Percentiles rank a stretch among this genome's conserved stretches.
Evolutionary conservation across 176 grass and related monocot species (phyloP).

Genomic region (Luzula sylvatica): DNA sequence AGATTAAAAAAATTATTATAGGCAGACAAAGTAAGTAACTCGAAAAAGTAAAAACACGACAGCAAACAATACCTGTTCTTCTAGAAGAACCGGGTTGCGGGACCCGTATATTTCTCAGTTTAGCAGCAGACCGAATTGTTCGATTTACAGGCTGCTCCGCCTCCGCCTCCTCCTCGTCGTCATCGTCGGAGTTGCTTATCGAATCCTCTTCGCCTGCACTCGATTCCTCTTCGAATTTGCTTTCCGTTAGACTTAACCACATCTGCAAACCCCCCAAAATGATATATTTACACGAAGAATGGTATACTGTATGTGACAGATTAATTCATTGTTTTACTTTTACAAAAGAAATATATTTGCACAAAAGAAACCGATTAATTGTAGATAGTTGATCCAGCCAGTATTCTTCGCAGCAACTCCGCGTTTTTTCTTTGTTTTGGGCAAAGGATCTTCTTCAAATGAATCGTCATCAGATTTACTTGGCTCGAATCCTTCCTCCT

Average conservation of each 20-base stretch:
- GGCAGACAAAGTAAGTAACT: too few relatives aligned
- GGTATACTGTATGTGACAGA: too few relatives aligned
- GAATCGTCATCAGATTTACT: conserved; percentile 26
- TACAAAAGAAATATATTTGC: too few relatives aligned
- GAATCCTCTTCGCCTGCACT: conserved; percentile 55
- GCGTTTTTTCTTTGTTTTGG: conserved; percentile 36
- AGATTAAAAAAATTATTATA: too few relatives aligned
- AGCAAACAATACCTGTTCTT: conserved; percentile 62
- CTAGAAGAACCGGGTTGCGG: conserved; percentile 32
- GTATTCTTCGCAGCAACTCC: conserved; percentile 17
- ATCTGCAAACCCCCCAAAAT: conserved; percentile 43
- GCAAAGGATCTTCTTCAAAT: conserved; percentile 25
- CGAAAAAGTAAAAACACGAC: too few relatives aligned
- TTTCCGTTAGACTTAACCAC: conserved; percentile 73
- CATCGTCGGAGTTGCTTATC: too few relatives aligned
- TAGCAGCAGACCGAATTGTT: conserved; percentile 67
- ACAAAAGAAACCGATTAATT: conserved; percentile 39
- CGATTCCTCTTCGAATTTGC: conserved; percentile 54
- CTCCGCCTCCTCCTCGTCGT: too few relatives aligned
- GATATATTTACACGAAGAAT: conserved; percentile 26
- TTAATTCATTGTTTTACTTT: too few relatives aligned
- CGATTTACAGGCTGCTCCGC: conserved; percentile 68
- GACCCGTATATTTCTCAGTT: conserved; percentile 59
- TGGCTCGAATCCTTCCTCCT: too few relatives aligned
- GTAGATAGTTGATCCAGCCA: conserved; percentile 36